Base-by-base conservation (phyloP, 192 early-diverging fungal species). In the Backusella psychrophila region DNA sequence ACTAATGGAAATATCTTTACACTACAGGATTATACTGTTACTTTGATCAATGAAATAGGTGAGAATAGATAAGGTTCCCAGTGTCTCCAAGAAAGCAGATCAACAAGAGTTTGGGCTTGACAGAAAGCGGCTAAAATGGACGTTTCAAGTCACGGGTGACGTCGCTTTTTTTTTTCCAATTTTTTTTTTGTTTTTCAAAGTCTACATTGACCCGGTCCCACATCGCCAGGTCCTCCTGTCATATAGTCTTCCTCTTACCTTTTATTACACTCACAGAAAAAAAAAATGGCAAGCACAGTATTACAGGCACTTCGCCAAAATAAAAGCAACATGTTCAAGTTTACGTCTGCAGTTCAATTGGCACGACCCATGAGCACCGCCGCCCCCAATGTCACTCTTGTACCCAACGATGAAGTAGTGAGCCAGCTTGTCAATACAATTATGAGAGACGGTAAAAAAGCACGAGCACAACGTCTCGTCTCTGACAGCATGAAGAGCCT, bases 371-470 rank as follows among this genome's bases (percentile, higher is more conserved):
- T 71, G 70, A 71, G 42, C 41, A 71, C 70, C 44, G 44, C 15
- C 29, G 42, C 42, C n/a, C 11, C 52, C 41, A 41, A 68, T 44
- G 65, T 46, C 63, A 73, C 71, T 15, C 35, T 68, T 35, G 59
- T 80, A 7, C 75, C 74, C 33, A 59, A 82, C 15, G 91, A 94
- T 80, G 89, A 92, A 2, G 85, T 96, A 14, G 72, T 95, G 11
- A 85, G 88, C 23, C 94, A 94, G 38, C 77, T 96, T 9, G 93
- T 95, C 46, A 97, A 96, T 84, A 96, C 92, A 75, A 89, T 98
- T 71, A 98, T 98, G 96, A 84, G 91, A 74, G 90, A 96, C 74
- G 97, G 97, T 39, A 95, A 96, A 83, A 98, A 97, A 81, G 87
- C 90, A 8, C 87, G 83, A 6, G 94, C 96, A 8, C 89, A 92